Evolutionary conservation across 306 rosid species (phyloP), one percentile per base, ranked within the genome.

Genomic region (Cotoneaster glaucophyllus): DNA sequence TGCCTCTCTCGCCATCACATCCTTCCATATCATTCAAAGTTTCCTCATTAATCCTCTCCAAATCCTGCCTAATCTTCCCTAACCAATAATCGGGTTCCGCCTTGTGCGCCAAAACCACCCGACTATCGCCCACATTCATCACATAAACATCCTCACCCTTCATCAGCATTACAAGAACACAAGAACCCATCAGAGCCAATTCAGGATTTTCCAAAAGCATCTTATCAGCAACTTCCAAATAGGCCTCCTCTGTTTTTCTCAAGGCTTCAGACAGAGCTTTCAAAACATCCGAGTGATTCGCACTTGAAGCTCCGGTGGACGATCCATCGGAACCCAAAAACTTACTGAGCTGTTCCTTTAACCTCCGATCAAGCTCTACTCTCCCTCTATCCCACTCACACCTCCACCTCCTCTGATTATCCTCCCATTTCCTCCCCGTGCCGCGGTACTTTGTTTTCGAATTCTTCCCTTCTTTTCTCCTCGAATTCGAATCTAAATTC

Each of bases 81-180:
- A 95, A 76, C 99, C 99, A 95, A 54, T 92, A 92, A 90, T 96
- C 93, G 5, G 97, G 97, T 73, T 96, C 96, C 0, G 93, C 91
- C 80, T 96, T 92, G 76, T 90, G 98, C 8, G 93, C 98, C 82
- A 96, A 32, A 17, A 96, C 97, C 1, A 93, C 99, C 48, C 99
- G 81, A 63, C 99, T 96, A 72, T 96, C 99, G 0, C 99, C 99
- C 3, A 92, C 93, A 76, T 92, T 96, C 99, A 96, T 85, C 44
- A 96, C 93, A 79, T 90, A 96, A 65, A 96, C 94, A 81, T 96
- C 97, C 17, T 92, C 99, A 11, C 99, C 99, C 59, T 96, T 96
- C 98, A 96, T 90, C 54, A 96, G 80, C 97, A 90, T 96, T 9
- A 89, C 99, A n/a, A 96, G 96, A 37, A 93, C 98, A 85, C 99